Evolutionary conservation across 768 basidiomycete species (phyloP).

Genomic region (Rhodosporidiobolus odoratus): DNA sequence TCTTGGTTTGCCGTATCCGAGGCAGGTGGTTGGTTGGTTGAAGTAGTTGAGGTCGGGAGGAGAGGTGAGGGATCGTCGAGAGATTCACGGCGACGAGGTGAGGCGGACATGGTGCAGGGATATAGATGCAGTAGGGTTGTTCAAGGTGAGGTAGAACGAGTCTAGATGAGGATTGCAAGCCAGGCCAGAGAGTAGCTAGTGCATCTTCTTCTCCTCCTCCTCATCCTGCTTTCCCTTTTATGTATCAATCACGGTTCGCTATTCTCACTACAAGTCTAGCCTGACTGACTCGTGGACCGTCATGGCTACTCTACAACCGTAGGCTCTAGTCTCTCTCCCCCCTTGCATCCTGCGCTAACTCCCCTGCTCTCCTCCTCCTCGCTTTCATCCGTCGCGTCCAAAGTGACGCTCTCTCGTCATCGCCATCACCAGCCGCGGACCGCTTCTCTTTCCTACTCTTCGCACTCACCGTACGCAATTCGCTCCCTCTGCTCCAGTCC

Average conservation of each 20-base stretch:
- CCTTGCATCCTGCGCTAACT: not conserved
- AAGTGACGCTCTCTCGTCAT: not conserved
- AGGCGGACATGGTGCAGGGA: not conserved
- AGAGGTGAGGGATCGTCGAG: constrained; percentile 22
- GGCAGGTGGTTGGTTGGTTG: not conserved
- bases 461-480: constrained; percentile 18
- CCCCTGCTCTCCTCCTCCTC: not conserved
- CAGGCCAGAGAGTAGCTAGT: not conserved
- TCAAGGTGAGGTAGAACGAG: no score
- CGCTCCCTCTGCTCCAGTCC: not conserved
- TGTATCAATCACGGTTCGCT: no score
- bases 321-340: no score
- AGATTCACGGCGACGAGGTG: constrained; percentile 15
- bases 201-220: no score
- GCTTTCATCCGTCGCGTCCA: not conserved
- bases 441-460: constrained; percentile 24
- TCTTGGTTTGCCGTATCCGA: not conserved
- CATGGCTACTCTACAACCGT: no score
- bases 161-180: not conserved
- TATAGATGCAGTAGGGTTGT: no score
- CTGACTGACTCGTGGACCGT: no score
- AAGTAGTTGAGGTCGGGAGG: not conserved
- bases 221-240: no score
- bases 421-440: not conserved
- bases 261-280: no score